phyloP scores from a whole-genome alignment of 2,329 filamentous ascomycete genomes.

The Diaporthe velutina region DNA sequence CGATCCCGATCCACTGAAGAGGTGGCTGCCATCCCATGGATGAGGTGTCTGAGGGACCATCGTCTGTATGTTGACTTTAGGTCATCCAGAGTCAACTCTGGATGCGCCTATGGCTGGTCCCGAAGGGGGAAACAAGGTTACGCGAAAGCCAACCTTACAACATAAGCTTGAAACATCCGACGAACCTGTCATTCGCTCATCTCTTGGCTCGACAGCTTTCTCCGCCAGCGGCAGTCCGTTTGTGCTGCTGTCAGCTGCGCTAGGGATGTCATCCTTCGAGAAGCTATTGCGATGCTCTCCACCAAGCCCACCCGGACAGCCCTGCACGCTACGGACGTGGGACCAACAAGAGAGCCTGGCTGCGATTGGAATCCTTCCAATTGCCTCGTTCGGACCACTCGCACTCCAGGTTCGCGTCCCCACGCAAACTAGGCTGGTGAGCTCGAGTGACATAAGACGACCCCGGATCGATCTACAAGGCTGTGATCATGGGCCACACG shows the following conservation, averaged over 20 bases:
- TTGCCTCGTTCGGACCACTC: not conserved
- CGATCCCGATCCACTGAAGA: not conserved
- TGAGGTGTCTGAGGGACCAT: not conserved
- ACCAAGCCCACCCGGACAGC: not conserved
- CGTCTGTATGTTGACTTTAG: not conserved
- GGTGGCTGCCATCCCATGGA: not conserved
- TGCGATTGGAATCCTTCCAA: not conserved
- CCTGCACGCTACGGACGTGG: not conserved
- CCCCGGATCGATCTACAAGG: slow-evolving; percentile 1
- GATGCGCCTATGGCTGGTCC: not conserved
- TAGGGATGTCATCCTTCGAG: slow-evolving; percentile 16
- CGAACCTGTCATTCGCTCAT: slow-evolving; percentile 13
- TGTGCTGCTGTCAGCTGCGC: slow-evolving; percentile 10
- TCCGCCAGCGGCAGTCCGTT: slow-evolving; percentile 10
- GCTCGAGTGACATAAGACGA: slow-evolving; percentile 4
- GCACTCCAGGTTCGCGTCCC: not conserved
- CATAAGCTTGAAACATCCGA: slow-evolving; percentile 19
- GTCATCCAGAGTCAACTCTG: not conserved
- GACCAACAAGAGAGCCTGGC: not conserved
- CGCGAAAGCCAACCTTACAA: slow-evolving; percentile 5
- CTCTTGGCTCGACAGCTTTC: not conserved
- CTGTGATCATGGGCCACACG: slow-evolving; percentile 18
- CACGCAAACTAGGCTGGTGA: not conserved
- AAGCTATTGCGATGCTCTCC: slow-evolving; percentile 1
- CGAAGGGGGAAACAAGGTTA: slow-evolving; percentile 10